Base-by-base conservation (phyloP, 345 rosid genomes). In the Noccaea caerulescens region DNA sequence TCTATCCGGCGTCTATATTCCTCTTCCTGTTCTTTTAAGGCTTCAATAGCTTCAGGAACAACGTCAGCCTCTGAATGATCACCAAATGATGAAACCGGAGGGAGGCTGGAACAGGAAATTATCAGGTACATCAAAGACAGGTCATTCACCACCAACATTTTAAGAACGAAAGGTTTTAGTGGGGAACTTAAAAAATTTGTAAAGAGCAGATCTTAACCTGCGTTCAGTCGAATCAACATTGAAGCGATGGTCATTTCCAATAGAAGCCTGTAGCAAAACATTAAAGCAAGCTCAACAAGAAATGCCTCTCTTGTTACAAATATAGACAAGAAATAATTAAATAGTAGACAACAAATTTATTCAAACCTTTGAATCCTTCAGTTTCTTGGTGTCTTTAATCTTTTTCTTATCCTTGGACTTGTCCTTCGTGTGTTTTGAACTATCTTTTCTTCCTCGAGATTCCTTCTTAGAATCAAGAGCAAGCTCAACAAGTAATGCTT, bases 401-500 rank as follows among this genome's bases (percentile, higher is more conserved):
- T 77, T 94, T 78, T 85, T 89, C 86, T 84, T 91, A 67, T 91
- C 96, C 78, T 91, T 94, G 38, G 84, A 69, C 84, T 87, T 89
- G 73, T 91, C 99, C 69, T 80, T 88, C 10, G 80, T 13, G 80
- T 84, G 87, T 79, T 77, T 87, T 8, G 78, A 69, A 75, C 56
- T 78, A 73, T 87, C 88, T 62, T 65, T 83, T 73, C 89, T 86
- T 75, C 91, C 87, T 58, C 67, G 86, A 59, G 75, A 57, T 73
- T 69, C 85, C 79, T 87, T 89, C 78, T 85, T 84, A 69, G 96
- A 84, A 82, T 94, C 97, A 77, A 79, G 92, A 7, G 91, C 99
- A 25, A 91, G 97, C 83, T 94, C 99, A 2, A 87, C 93, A 64
- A 94, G 85, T 73, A 94, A 84, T 47, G 99, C 97, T 78, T 94